A percentile compares a stretch with the other conserved stretches of the same genome.
Conservation (phyloP, 78 protist species). For the Salpingoeca rosetta region DNA sequence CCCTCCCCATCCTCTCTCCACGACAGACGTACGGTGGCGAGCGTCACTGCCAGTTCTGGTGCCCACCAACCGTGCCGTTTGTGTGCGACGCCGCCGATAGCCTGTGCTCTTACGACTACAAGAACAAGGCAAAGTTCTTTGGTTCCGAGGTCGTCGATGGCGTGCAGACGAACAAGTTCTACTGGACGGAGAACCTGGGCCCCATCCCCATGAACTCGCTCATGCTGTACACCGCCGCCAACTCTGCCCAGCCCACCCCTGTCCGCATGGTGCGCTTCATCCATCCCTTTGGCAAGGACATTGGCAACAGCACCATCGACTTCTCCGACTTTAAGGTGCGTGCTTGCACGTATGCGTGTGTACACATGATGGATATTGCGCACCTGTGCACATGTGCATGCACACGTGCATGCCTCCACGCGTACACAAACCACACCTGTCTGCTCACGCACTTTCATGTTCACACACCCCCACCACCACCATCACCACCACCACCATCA, state of each 20-base stretch:
- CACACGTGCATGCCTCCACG: too few species aligned
- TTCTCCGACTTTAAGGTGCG: neutral
- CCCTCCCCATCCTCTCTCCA: neutral
- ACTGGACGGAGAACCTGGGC: neutral
- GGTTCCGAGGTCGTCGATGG: neutral
- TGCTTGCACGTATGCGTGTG: too few species aligned
- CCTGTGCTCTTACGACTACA: neutral
- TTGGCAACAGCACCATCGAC: neutral
- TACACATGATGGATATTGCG: too few species aligned
- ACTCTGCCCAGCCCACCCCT: neutral
- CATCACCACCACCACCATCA: too few species aligned
- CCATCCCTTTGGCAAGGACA: neutral
- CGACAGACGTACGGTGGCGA: neutral
- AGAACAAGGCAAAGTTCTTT: neutral
- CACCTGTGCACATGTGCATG: too few species aligned
- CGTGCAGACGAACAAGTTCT: neutral
- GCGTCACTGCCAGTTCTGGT: neutral
- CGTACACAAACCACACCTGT: too few species aligned
- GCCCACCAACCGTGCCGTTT: neutral
- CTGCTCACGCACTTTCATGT: too few species aligned
- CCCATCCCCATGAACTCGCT: neutral
- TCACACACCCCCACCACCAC: too few species aligned
- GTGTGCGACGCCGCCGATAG: neutral
- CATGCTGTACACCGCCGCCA: neutral
- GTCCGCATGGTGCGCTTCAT: neutral